These are phyloP conservation scores for Glomus cerebriforme DNA, from an alignment of 192 early-diverging fungal species.

Conservation along the genomic window DNA sequence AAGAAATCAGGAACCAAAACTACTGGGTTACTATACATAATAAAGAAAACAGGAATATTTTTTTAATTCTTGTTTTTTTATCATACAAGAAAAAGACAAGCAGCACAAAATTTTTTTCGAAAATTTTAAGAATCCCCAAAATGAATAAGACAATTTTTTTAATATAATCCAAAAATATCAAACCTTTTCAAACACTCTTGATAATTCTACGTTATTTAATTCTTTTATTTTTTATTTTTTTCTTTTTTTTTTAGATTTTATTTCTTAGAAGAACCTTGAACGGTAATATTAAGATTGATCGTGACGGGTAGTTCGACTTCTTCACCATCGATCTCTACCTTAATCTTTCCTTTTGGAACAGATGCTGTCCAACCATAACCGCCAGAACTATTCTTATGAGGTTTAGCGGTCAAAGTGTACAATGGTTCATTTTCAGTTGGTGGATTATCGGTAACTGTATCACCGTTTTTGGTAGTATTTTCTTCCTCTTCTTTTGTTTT, in stretches of 20 bases:
- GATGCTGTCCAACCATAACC: slow-evolving; percentile 24
- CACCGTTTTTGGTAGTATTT: slow-evolving; percentile 10
- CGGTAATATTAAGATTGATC: slow-evolving; percentile 30
- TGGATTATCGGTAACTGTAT: not conserved
- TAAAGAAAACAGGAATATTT: not conserved
- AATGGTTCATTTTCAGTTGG: not conserved
- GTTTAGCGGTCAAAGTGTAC: slow-evolving; percentile 20
- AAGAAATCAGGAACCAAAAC: not conserved
- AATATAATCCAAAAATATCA: too few relatives aligned
- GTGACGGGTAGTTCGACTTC: slow-evolving; percentile 31
- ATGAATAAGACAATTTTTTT: not conserved
- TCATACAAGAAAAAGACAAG: not conserved
- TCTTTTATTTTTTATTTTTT: too few relatives aligned
- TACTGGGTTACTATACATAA: not conserved
- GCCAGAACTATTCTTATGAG: slow-evolving; percentile 4
- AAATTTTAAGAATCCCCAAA: not conserved
- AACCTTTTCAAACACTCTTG: not conserved
- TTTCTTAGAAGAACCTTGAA: slow-evolving; percentile 27
- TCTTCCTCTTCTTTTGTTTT: slow-evolving; percentile 9
- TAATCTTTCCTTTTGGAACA: slow-evolving; percentile 20
- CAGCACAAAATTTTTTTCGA: not conserved
- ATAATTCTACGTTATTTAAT: not conserved
- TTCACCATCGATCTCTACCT: slow-evolving; percentile 27
- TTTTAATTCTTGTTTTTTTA: not conserved
- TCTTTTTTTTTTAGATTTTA: not conserved